Conservation (phyloP, 73 alveolate genomes). For the Uronychia setigera region DNA sequence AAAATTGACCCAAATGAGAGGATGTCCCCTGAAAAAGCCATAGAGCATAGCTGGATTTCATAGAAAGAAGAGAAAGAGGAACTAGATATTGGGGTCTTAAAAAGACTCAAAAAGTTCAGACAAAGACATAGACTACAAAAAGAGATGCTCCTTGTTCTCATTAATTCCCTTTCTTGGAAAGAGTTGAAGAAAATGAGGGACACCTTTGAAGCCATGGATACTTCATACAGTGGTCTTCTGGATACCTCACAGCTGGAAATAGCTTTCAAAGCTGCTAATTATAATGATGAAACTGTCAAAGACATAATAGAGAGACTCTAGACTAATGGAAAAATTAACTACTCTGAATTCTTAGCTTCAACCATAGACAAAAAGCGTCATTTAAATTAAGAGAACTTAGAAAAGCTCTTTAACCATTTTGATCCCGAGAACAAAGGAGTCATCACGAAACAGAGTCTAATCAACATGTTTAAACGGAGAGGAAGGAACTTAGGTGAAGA, state of each 20-base stretch:
- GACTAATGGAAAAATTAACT: conserved; percentile 11
- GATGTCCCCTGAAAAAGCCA: conserved; percentile 40
- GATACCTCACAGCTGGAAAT: background rate
- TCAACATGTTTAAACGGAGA: conserved; percentile 16
- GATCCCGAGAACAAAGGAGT: conserved; percentile 31
- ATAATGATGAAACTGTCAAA: background rate
- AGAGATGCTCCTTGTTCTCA: background rate
- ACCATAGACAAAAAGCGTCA: conserved; percentile 21
- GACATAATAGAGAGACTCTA: background rate
- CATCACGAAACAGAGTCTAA: conserved; percentile 18
- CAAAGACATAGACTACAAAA: background rate
- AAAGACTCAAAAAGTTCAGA: background rate
- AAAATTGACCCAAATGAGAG: conserved; percentile 22
- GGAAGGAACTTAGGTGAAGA: conserved; percentile 17
- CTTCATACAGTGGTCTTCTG: background rate
- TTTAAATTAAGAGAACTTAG: conserved; percentile 10
- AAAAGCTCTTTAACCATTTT: conserved; percentile 18
- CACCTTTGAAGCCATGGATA: background rate
- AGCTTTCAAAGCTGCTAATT: background rate
- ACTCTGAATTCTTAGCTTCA: conserved; percentile 46
- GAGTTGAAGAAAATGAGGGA: background rate
- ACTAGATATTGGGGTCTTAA: background rate
- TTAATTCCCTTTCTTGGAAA: background rate
- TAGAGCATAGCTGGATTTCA: conserved; percentile 50
- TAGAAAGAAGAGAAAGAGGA: background rate